A percentile compares a stretch with the other conserved stretches of the same genome.
Conservation (phyloP, 2,329 filamentous ascomycete genomes). For the Acephala macrosclerotiorum region DNA sequence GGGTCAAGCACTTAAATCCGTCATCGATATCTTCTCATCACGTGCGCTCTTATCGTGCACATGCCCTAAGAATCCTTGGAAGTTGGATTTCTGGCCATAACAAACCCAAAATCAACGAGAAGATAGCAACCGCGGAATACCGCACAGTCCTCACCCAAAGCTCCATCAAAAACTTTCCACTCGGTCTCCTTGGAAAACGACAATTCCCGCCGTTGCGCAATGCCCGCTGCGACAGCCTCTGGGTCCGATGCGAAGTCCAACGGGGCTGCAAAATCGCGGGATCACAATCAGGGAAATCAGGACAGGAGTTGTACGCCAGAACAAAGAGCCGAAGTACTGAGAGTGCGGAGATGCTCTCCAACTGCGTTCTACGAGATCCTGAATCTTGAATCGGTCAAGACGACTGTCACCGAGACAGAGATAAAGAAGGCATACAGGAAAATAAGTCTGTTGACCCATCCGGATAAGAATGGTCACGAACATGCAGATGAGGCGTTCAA, state of each 20-base stretch:
- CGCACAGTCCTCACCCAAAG: background rate
- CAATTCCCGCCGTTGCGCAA: conserved; percentile 31
- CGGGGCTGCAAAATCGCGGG: conserved; percentile 48
- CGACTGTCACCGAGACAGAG: conserved; percentile 77
- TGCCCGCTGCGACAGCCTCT: conserved; percentile 49
- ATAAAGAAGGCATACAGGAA: conserved; percentile 99
- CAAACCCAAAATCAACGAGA: background rate
- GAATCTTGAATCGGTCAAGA: conserved; percentile 69
- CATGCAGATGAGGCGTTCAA: conserved; percentile 98
- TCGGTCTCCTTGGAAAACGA: conserved; percentile 19
- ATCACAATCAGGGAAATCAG: conserved; percentile 64
- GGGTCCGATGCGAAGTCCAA: conserved; percentile 48
- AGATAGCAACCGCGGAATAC: background rate
- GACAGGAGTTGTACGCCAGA: conserved; percentile 82
- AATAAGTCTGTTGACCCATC: conserved; percentile 91
- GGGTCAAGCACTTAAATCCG: background rate
- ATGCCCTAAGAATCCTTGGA: background rate
- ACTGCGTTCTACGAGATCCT: conserved; percentile 98
- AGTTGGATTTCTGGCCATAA: conserved; percentile 17
- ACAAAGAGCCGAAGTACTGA: conserved; percentile 89
- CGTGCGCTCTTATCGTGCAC: conserved; percentile 2
- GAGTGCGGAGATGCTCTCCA: conserved; percentile 82
- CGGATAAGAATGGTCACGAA: conserved; percentile 97
- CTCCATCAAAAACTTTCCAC: background rate
- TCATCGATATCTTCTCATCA: conserved; percentile 6